Percentiles rank a stretch among this genome's conserved stretches.
Conservation (phyloP, 306 rosid species). For the Hippophae gyantsensis region DNA sequence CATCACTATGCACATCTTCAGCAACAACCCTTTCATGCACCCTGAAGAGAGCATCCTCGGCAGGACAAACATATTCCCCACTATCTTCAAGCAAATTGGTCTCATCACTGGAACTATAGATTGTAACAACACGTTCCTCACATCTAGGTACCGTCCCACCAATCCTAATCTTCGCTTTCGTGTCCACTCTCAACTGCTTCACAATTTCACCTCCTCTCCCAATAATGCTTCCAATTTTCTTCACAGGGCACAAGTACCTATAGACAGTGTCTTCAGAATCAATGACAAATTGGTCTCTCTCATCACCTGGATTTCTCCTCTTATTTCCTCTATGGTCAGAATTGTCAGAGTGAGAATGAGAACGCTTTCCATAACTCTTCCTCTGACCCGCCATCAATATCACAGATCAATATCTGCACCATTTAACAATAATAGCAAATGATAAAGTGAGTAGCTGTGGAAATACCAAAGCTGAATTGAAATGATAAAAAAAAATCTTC, state of each 20-base stretch:
- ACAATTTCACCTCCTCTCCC: conserved; percentile 99
- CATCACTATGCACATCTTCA: conserved; percentile 67
- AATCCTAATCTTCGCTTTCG: conserved; percentile 83
- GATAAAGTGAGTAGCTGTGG: background rate
- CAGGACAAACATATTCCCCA: conserved; percentile 51
- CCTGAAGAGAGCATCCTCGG: conserved; percentile 83
- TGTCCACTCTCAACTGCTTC: conserved; percentile 79
- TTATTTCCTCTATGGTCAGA: conserved; percentile 58
- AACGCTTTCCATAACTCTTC: conserved; percentile 62
- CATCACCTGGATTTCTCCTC: conserved; percentile 73
- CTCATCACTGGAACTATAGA: conserved; percentile 69
- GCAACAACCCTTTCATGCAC: conserved; percentile 86
- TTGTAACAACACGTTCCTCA: conserved; percentile 77
- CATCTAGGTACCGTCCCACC: conserved; percentile 77
- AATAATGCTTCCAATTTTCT: conserved; percentile 90
- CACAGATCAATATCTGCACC: conserved; percentile 13
- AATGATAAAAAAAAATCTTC: too few relatives aligned
- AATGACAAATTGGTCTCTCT: conserved; percentile 78
- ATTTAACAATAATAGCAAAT: conserved; percentile 17
- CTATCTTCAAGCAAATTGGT: conserved; percentile 54
- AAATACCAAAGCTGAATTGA: background rate
- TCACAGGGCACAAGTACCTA: conserved; percentile 66
- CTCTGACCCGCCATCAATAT: conserved; percentile 69
- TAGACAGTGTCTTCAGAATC: conserved; percentile 75
- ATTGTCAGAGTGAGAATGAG: conserved; percentile 61